Evolutionary conservation across 768 basidiomycete genomes (phyloP).

Genomic region (Boletus rubroflammeus): DNA sequence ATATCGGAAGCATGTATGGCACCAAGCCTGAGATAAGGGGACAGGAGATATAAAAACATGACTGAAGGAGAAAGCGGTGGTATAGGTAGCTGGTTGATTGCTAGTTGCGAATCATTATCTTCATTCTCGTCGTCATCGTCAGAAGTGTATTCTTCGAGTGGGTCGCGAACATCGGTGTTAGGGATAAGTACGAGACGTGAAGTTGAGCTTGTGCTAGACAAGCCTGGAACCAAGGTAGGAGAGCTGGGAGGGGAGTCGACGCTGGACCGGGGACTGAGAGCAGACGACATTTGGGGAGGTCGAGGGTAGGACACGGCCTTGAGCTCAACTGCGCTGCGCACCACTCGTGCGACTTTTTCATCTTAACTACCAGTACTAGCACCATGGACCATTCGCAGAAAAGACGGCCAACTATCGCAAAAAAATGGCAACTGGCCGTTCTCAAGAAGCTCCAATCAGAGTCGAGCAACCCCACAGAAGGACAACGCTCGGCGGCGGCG

Average conservation of each 20-base stretch:
- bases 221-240: not conserved
- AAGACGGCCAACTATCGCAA: slow-evolving; percentile 17
- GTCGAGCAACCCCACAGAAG: slow-evolving; percentile 22
- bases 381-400: slow-evolving; percentile 2
- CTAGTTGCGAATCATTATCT: slow-evolving; percentile 20
- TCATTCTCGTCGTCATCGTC: slow-evolving; percentile 42
- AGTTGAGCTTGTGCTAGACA: slow-evolving; percentile 37
- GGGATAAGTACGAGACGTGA: slow-evolving; percentile 65
- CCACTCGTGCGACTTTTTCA: slow-evolving; percentile 18
- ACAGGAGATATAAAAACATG: slow-evolving; percentile 66
- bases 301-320: slow-evolving; percentile 1
- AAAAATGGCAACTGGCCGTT: slow-evolving; percentile 29
- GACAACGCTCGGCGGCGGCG: slow-evolving; percentile 19
- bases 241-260: slow-evolving; percentile 6
- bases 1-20: slow-evolving; percentile 55
- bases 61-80: slow-evolving; percentile 55
- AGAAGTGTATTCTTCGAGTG: slow-evolving; percentile 35
- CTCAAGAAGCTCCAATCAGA: slow-evolving; percentile 25
- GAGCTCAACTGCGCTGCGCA: not conserved
- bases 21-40: slow-evolving; percentile 68
- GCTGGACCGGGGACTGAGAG: slow-evolving; percentile 6
- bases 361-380: slow-evolving; percentile 1
- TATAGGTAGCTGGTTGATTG: slow-evolving; percentile 8
- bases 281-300: slow-evolving; percentile 1
- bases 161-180: slow-evolving; percentile 42